phyloP scores from a whole-genome alignment of 805 yeast species.

The Starmerella sp. region DNA sequence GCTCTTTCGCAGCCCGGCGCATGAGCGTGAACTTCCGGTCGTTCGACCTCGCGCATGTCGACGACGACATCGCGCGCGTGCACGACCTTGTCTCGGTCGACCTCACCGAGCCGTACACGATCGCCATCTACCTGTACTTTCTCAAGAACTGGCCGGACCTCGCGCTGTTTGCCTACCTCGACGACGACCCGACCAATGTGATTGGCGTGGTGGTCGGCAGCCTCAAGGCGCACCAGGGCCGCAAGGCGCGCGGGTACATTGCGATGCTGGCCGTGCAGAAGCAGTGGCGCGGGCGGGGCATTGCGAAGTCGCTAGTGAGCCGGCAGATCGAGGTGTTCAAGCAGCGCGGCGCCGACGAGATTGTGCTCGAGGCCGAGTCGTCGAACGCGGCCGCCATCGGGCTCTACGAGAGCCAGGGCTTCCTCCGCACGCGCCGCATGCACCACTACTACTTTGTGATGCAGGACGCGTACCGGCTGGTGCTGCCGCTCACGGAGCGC shows the following conservation, averaged over 20 bases:
- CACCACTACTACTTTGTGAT: slow-evolving; percentile 82
- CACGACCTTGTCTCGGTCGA: slow-evolving; percentile 52
- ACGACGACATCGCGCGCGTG: slow-evolving; percentile 27
- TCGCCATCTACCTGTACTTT: slow-evolving; percentile 85
- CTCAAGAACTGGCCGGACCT: slow-evolving; percentile 83
- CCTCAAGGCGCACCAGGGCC: slow-evolving; percentile 62
- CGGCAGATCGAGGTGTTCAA: slow-evolving; percentile 55
- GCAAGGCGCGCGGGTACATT: slow-evolving; percentile 75
- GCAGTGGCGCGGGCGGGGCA: slow-evolving; percentile 61
- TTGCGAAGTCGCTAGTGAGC: slow-evolving; percentile 63
- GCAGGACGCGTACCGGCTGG: slow-evolving; percentile 83
- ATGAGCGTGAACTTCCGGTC: slow-evolving; percentile 12
- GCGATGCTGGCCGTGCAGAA: slow-evolving; percentile 89
- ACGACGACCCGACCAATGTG: slow-evolving; percentile 23
- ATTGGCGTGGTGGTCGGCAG: slow-evolving; percentile 83
- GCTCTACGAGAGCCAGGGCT: slow-evolving; percentile 67
- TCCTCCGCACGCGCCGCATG: slow-evolving; percentile 60
- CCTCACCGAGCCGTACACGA: slow-evolving; percentile 86
- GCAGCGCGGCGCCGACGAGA: slow-evolving; percentile 63
- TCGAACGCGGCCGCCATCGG: slow-evolving; percentile 58
- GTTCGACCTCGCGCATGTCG: slow-evolving; percentile 22
- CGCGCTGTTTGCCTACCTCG: slow-evolving; percentile 43
- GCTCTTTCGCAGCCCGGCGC: background rate
- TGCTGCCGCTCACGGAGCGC: slow-evolving; percentile 63
- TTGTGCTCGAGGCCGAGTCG: slow-evolving; percentile 88